Evolutionary conservation across 106 monocot species (phyloP).

Genomic region (Allium fistulosum): DNA sequence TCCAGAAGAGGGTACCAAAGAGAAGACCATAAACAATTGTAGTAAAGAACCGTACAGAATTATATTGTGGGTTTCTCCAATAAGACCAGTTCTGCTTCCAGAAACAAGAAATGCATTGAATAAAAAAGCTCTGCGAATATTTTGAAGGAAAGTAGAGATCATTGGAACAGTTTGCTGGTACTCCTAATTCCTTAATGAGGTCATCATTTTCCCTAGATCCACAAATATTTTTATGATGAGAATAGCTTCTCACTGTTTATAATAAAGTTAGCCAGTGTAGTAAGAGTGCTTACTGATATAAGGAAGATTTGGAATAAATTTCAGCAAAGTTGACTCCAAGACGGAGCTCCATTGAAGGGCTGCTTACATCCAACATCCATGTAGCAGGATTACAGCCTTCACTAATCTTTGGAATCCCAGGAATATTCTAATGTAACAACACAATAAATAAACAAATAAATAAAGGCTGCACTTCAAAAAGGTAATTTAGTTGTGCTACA

Average conservation of each 20-base stretch:
- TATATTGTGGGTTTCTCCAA: slow-evolving; percentile 91
- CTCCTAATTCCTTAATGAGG: slow-evolving; percentile 60
- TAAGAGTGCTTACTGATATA: slow-evolving; percentile 40
- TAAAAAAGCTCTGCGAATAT: slow-evolving; percentile 48
- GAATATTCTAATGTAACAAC: slow-evolving; percentile 36
- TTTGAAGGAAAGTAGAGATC: slow-evolving; percentile 62
- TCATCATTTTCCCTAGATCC: slow-evolving; percentile 56
- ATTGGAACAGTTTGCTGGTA: slow-evolving; percentile 35
- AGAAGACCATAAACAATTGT: slow-evolving; percentile 50
- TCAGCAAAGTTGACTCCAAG: slow-evolving; percentile 67
- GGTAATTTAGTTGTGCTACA: background rate
- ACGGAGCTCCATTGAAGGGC: slow-evolving; percentile 36
- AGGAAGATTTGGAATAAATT: slow-evolving; percentile 46
- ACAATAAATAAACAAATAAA: background rate
- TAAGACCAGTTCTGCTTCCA: slow-evolving; percentile 95
- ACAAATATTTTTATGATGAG: slow-evolving; percentile 3
- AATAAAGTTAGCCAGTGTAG: background rate
- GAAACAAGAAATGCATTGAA: slow-evolving; percentile 59
- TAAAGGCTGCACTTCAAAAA: background rate
- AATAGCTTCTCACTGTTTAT: background rate
- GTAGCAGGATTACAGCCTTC: slow-evolving; percentile 81
- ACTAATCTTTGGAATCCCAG: slow-evolving; percentile 64
- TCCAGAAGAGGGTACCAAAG: slow-evolving; percentile 86
- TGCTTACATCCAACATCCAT: slow-evolving; percentile 82
- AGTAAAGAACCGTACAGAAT: slow-evolving; percentile 46